A percentile compares a stretch with the other conserved stretches of the same genome.
These are phyloP conservation scores for Allantophomopsis lycopodina DNA, from an alignment of 2,329 filamentous ascomycete species.

Conservation along the genomic window DNA sequence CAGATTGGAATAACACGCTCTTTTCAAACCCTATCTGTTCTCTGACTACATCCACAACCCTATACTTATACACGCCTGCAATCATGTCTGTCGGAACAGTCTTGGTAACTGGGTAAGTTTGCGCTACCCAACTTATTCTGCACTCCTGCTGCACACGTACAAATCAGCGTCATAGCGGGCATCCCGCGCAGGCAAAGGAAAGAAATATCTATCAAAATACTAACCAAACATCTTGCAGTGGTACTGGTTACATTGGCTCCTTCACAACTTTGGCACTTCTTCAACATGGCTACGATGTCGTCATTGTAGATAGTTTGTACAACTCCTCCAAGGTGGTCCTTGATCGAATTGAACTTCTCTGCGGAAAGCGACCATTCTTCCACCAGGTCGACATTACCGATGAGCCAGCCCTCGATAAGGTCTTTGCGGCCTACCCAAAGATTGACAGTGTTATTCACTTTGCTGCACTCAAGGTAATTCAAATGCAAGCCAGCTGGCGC, in stretches of 20 bases:
- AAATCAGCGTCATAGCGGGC: no score
- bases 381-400: slow-evolving; percentile 82
- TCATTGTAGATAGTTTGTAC: slow-evolving; percentile 93
- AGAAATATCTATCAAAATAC: neutral
- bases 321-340: slow-evolving; percentile 88
- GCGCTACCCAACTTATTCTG: no score
- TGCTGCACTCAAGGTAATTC: slow-evolving; percentile 73
- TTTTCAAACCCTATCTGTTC: no score
- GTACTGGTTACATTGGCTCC: slow-evolving; percentile 97
- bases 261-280: slow-evolving; percentile 90
- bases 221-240: slow-evolving; percentile 39
- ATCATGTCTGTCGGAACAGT: slow-evolving; percentile 76
- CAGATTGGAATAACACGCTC: no score
- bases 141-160: no score
- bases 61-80: neutral
- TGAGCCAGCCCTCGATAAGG: slow-evolving; percentile 66
- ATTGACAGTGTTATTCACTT: slow-evolving; percentile 99
- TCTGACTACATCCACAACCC: slow-evolving; percentile 1
- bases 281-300: slow-evolving; percentile 87
- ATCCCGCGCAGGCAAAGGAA: no score
- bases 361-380: slow-evolving; percentile 75
- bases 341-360: slow-evolving; percentile 90
- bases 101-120: slow-evolving; percentile 75
- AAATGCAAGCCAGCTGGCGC: neutral
- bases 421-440: slow-evolving; percentile 78